phyloP scores from a whole-genome alignment of 1,139 yeast species.

The Eremothecium cymbalariae region DNA sequence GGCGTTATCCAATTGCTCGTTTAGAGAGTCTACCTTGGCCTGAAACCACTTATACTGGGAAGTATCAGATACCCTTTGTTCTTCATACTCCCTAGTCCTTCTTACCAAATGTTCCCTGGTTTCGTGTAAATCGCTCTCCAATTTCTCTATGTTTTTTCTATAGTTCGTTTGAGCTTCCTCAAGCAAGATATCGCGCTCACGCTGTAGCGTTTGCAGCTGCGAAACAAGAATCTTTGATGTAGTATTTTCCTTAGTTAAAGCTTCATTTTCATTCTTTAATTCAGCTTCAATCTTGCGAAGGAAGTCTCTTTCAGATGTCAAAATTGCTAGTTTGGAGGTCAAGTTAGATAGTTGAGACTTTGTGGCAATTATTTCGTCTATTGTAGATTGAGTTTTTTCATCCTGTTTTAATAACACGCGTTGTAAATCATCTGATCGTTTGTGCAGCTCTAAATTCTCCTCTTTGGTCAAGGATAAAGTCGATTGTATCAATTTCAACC shows the following conservation, averaged over 20 bases:
- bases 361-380: slow-evolving; percentile 45
- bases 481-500: slow-evolving; percentile 34
- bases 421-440: slow-evolving; percentile 44
- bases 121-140: slow-evolving; percentile 41
- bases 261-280: slow-evolving; percentile 47
- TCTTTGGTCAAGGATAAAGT: slow-evolving; percentile 34
- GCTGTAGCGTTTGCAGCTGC: slow-evolving; percentile 52
- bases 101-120: slow-evolving; percentile 45
- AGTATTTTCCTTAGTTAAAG: slow-evolving; percentile 50
- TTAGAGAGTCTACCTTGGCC: slow-evolving; percentile 52
- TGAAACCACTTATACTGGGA: slow-evolving; percentile 57
- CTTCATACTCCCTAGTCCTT: slow-evolving; percentile 41
- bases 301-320: slow-evolving; percentile 49
- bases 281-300: slow-evolving; percentile 45
- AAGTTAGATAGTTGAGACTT: slow-evolving; percentile 35
- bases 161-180: slow-evolving; percentile 46
- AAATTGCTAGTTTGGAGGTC: slow-evolving; percentile 41
- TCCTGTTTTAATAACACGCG: slow-evolving; percentile 48
- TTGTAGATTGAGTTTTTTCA: slow-evolving; percentile 45
- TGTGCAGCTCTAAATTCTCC: slow-evolving; percentile 41
- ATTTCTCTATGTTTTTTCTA: slow-evolving; percentile 41
- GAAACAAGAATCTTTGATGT: slow-evolving; percentile 53
- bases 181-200: slow-evolving; percentile 52
- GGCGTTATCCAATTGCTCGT: slow-evolving; percentile 38
- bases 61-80: slow-evolving; percentile 44